These are phyloP conservation scores for Euphorbia lathyris DNA, from an alignment of 345 rosid genomes.

Conservation along the genomic window DNA sequence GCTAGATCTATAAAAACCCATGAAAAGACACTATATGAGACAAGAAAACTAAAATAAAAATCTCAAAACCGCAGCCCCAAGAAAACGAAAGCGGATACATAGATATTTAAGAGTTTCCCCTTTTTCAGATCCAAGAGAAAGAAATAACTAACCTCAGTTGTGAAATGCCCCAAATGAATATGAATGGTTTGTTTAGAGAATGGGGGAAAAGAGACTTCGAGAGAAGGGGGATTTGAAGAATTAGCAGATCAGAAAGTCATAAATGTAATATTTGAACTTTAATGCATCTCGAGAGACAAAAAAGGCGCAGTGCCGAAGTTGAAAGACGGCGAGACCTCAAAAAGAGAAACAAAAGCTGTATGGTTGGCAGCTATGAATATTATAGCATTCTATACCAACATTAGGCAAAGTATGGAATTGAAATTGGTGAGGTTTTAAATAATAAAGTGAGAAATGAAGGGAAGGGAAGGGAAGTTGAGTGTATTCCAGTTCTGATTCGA, in stretches of 20 bases:
- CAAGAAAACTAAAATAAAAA: constrained; percentile 15
- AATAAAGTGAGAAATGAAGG: constrained; percentile 16
- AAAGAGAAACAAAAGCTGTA: constrained; percentile 21
- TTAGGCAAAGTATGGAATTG: not conserved
- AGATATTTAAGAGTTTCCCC: not conserved
- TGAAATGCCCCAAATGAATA: too few relatives aligned
- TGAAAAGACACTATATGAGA: constrained; percentile 34
- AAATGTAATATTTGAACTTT: constrained; percentile 21
- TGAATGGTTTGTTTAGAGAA: too few relatives aligned
- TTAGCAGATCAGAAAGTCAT: constrained; percentile 14
- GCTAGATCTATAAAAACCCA: constrained; percentile 28
- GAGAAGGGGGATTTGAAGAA: constrained; percentile 26
- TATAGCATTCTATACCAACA: too few relatives aligned
- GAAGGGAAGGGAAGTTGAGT: constrained; percentile 15
- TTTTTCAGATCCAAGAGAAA: constrained; percentile 12
- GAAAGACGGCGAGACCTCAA: constrained; percentile 31
- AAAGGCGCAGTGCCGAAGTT: constrained; percentile 9
- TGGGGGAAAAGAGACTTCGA: too few relatives aligned
- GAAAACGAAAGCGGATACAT: constrained; percentile 34
- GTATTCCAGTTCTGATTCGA: constrained; percentile 38
- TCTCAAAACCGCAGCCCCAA: constrained; percentile 18
- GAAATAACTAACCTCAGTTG: not conserved
- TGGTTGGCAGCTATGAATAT: too few relatives aligned
- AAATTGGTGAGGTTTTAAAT: too few relatives aligned
- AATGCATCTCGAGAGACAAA: constrained; percentile 25